Evolutionary conservation across 306 rosid species (phyloP).

Genomic region (Acacia acuminata): DNA sequence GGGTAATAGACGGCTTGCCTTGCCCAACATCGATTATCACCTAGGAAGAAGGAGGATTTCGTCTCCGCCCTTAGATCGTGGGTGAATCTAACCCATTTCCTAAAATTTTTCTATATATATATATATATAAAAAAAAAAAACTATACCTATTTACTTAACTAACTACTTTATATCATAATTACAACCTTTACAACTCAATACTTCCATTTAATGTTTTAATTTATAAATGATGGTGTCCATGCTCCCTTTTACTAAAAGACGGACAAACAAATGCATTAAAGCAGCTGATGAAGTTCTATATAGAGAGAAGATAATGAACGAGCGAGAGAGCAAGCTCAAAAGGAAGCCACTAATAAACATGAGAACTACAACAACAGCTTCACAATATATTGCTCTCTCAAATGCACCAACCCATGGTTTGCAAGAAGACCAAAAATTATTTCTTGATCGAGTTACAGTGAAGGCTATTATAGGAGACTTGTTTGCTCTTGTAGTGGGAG

Average conservation of each 20-base stretch:
- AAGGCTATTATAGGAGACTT: conserved; percentile 31
- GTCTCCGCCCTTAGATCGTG: too few species aligned
- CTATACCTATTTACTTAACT: too few species aligned
- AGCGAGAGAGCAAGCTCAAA: conserved; percentile 7
- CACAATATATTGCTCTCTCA: conserved; percentile 2
- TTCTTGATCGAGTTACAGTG: conserved; percentile 7
- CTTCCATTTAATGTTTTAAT: too few species aligned
- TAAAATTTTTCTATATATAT: too few species aligned
- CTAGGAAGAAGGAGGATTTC: too few species aligned
- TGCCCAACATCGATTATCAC: too few species aligned
- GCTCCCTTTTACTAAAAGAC: background rate
- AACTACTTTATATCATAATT: too few species aligned
- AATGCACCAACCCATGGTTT: conserved; percentile 26
- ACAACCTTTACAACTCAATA: too few species aligned
- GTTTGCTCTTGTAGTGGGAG: conserved; percentile 17
- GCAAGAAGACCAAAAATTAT: background rate
- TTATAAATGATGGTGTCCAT: too few species aligned
- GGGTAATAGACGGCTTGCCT: too few species aligned
- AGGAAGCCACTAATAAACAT: background rate
- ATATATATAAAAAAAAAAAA: too few species aligned
- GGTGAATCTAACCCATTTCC: too few species aligned
- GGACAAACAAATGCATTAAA: conserved; percentile 1
- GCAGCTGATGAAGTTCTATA: background rate
- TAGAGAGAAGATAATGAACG: conserved; percentile 23
- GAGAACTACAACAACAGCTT: conserved; percentile 10